Evolutionary conservation across 495 filamentous ascomycete species (phyloP).

Genomic region (Daldinia decipiens): DNA sequence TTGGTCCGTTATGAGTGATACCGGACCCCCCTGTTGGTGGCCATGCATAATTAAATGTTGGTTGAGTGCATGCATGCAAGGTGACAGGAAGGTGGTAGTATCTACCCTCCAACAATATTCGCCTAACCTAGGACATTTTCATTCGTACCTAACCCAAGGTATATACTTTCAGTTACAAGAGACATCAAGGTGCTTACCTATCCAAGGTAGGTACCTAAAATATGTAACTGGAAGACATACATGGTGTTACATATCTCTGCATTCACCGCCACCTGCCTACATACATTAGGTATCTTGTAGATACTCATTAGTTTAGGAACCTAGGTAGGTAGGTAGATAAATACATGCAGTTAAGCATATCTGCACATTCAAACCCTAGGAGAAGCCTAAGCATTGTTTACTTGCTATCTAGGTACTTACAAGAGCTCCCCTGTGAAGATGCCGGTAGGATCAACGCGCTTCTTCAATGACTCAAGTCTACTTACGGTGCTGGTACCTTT

Average conservation of each 20-base stretch:
- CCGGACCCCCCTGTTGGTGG: too few species aligned
- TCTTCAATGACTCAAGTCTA: conserved; percentile 25
- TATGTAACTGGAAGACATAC: neutral
- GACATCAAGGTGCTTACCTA: too few species aligned
- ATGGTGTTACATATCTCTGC: neutral
- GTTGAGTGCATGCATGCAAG: too few species aligned
- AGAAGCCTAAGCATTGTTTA: too few species aligned
- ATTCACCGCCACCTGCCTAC: neutral
- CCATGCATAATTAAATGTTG: too few species aligned
- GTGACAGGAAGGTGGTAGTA: neutral
- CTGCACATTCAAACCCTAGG: neutral
- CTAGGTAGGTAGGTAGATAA: neutral
- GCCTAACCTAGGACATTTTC: neutral
- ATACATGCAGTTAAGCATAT: neutral
- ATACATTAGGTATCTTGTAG: neutral
- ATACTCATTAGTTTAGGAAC: too few species aligned
- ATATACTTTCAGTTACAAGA: too few species aligned
- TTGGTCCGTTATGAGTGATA: too few species aligned
- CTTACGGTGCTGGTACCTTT: conserved; percentile 5
- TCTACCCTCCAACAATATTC: neutral
- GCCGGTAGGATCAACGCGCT: conserved; percentile 20
- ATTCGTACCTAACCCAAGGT: neutral
- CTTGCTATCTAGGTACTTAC: neutral
- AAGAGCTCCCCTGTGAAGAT: conserved; percentile 14
- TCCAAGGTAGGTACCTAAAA: neutral